phyloP scores from a whole-genome alignment of 306 rosid species.

The Abrus precatorius region DNA sequence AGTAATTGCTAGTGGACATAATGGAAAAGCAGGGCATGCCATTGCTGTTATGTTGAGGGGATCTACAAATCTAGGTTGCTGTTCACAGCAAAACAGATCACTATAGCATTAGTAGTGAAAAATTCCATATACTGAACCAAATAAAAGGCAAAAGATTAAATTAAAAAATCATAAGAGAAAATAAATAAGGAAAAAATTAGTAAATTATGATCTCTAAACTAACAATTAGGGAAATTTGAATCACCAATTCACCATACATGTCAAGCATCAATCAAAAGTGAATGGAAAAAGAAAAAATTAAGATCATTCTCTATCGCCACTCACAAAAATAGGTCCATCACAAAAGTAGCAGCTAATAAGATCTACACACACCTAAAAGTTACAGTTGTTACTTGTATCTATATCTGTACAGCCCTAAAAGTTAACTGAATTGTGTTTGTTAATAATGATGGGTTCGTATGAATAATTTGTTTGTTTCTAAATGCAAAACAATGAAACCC shows the following conservation, averaged over 20 bases:
- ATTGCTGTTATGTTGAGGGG: conserved; percentile 95
- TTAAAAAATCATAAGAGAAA: not conserved
- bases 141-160: not conserved
- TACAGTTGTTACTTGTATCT: conserved; percentile 1
- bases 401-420: too few species aligned
- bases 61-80: conserved; percentile 91
- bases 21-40: conserved; percentile 99
- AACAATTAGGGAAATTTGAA: not conserved
- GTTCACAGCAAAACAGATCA: conserved; percentile 50
- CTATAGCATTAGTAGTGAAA: conserved; percentile 30
- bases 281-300: not conserved
- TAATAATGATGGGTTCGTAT: not conserved
- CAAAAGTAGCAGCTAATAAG: conserved; percentile 20
- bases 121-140: not conserved
- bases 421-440: too few species aligned
- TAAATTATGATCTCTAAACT: too few species aligned
- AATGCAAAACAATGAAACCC: not conserved
- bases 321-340: conserved; percentile 8
- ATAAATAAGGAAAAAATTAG: too few species aligned
- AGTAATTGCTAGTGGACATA: conserved; percentile 94
- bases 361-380: conserved; percentile 16
- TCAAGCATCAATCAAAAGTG: not conserved
- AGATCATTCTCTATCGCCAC: not conserved
- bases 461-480: not conserved
- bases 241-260: conserved; percentile 26